Percentiles rank a stretch among this genome's conserved stretches.
These are phyloP conservation scores for Nitzschia inconspicua DNA, from an alignment of 108 stramenopile species.

Conservation along the genomic window DNA sequence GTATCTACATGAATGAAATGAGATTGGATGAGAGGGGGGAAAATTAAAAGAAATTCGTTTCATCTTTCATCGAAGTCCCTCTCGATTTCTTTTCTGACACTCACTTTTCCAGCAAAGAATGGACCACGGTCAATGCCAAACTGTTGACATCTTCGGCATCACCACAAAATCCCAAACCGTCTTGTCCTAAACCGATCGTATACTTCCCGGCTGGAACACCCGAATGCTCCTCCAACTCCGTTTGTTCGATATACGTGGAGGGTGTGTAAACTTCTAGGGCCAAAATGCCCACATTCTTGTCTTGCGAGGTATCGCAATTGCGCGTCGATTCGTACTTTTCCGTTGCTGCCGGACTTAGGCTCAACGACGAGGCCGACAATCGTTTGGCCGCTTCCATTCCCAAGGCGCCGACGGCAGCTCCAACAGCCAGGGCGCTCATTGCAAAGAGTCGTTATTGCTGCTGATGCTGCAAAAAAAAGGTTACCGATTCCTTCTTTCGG, in stretches of 20 bases:
- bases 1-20: slow-evolving; percentile 44
- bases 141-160: slow-evolving; percentile 96
- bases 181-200: slow-evolving; percentile 95
- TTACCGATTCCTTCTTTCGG: no score
- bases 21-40: not conserved
- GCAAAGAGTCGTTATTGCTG: not conserved
- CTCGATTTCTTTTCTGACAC: slow-evolving; percentile 3
- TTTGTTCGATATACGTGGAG: slow-evolving; percentile 88
- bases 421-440: slow-evolving; percentile 41
- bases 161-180: slow-evolving; percentile 87
- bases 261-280: slow-evolving; percentile 96
- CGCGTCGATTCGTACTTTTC: not conserved
- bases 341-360: not conserved
- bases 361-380: slow-evolving; percentile 13
- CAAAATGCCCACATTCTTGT: slow-evolving; percentile 93
- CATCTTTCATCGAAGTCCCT: not conserved
- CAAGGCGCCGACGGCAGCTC: slow-evolving; percentile 53
- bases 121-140: slow-evolving; percentile 90
- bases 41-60: not conserved
- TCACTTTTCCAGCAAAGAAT: slow-evolving; percentile 88
- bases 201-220: slow-evolving; percentile 89
- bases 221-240: slow-evolving; percentile 85
- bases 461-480: slow-evolving; percentile 7
- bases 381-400: slow-evolving; percentile 36
- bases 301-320: not conserved